These are phyloP conservation scores for Candida saitoana DNA, from an alignment of 805 yeast genomes.

Conservation along the genomic window DNA sequence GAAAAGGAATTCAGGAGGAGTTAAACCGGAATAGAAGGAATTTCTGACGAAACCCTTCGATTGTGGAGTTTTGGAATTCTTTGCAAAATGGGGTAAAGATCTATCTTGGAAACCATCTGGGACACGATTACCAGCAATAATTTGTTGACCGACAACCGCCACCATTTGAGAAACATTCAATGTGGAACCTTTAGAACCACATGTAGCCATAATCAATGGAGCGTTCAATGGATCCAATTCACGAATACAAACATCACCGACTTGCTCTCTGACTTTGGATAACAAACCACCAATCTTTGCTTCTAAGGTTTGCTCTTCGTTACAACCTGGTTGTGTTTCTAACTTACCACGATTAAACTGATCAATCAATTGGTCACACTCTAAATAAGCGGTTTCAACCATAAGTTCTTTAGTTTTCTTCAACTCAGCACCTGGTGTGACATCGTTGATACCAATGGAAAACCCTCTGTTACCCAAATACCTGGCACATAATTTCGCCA, in stretches of 20 bases:
- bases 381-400: slow-evolving; percentile 85
- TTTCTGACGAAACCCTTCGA: slow-evolving; percentile 97
- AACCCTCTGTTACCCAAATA: slow-evolving; percentile 93
- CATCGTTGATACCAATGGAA: slow-evolving; percentile 96
- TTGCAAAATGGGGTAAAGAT: slow-evolving; percentile 93
- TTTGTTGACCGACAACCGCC: slow-evolving; percentile 99
- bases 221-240: slow-evolving; percentile 90
- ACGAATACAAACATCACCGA: slow-evolving; percentile 93
- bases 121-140: slow-evolving; percentile 97
- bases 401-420: slow-evolving; percentile 74
- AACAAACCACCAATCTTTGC: slow-evolving; percentile 95
- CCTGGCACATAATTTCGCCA: slow-evolving; percentile 98
- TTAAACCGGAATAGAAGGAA: slow-evolving; percentile 87
- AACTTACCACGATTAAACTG: slow-evolving; percentile 77
- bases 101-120: slow-evolving; percentile 99
- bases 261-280: slow-evolving; percentile 97
- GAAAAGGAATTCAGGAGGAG: slow-evolving; percentile 95
- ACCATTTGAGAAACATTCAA: slow-evolving; percentile 99
- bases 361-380: slow-evolving; percentile 87
- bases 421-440: slow-evolving; percentile 83
- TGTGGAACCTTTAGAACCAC: slow-evolving; percentile 98
- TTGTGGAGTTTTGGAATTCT: slow-evolving; percentile 94
- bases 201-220: slow-evolving; percentile 97
- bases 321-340: slow-evolving; percentile 98
- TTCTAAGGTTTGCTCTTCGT: slow-evolving; percentile 96